A percentile compares a stretch with the other conserved stretches of the same genome.
Evolutionary conservation across 139 green algal genomes (phyloP).

Genomic region (Chlamydomonas sp.): DNA sequence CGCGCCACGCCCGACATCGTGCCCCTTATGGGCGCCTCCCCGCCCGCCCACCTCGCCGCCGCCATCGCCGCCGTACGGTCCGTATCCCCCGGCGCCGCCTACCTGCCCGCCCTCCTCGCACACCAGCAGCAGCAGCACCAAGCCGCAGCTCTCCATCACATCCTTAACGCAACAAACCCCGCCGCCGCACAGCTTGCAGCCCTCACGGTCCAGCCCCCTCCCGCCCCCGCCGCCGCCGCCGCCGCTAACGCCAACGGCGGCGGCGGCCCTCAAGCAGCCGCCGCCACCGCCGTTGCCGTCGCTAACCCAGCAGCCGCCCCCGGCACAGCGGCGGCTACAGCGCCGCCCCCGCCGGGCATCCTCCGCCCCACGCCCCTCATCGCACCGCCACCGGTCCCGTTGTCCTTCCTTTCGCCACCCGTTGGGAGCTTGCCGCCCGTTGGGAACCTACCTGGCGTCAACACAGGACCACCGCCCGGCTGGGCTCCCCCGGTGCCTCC

Average conservation of each 20-base stretch:
- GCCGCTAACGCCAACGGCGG: background rate
- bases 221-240: too few relatives aligned
- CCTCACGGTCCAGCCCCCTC: too few relatives aligned
- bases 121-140: slow-evolving; percentile 2
- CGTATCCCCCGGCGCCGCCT: slow-evolving; percentile 13
- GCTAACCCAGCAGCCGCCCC: too few relatives aligned
- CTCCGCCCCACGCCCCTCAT: too few relatives aligned
- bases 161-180: background rate
- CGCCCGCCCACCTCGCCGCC: slow-evolving; percentile 12
- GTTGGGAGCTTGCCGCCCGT: too few relatives aligned
- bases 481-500: background rate
- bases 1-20: slow-evolving; percentile 25
- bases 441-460: too few relatives aligned
- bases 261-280: background rate
- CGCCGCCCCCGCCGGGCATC: too few relatives aligned
- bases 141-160: background rate
- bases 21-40: background rate
- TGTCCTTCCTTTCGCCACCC: too few relatives aligned
- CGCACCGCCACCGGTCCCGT: too few relatives aligned
- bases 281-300: too few relatives aligned
- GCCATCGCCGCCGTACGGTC: slow-evolving; percentile 7
- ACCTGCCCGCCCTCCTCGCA: slow-evolving; percentile 11
- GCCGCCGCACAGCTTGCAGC: too few relatives aligned
- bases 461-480: background rate
- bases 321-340: too few relatives aligned